These are phyloP conservation scores for Rhododendron vialii DNA, from an alignment of 148 eudicot genomes.

Conservation along the genomic window DNA sequence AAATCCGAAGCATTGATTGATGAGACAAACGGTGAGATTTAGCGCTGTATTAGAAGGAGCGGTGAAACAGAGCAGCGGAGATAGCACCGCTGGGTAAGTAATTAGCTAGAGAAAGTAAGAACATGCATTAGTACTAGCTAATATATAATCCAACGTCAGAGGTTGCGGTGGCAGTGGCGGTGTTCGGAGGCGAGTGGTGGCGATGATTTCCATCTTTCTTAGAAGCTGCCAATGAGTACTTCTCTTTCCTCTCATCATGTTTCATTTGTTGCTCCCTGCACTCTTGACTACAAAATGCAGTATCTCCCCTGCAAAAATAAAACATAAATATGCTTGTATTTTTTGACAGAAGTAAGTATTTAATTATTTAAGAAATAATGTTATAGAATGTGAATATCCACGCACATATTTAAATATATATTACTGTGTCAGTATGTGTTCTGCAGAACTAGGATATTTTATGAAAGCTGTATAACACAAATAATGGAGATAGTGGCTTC, in stretches of 20 bases:
- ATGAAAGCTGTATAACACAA: not conserved
- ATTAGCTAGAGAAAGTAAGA: not conserved
- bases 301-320: slow-evolving; percentile 27
- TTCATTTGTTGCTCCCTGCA: slow-evolving; percentile 38
- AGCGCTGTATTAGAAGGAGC: too few species aligned
- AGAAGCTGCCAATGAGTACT: slow-evolving; percentile 4
- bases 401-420: not conserved
- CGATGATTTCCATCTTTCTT: not conserved
- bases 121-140: not conserved
- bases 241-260: slow-evolving; percentile 27
- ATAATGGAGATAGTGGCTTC: not conserved
- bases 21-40: too few species aligned
- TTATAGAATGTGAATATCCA: not conserved
- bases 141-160: not conserved
- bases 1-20: too few species aligned
- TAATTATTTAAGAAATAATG: not conserved
- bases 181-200: not conserved
- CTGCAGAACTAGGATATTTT: not conserved
- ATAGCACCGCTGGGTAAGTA: too few species aligned
- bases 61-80: too few species aligned
- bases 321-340: not conserved
- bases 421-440: too few species aligned
- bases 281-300: slow-evolving; percentile 41
- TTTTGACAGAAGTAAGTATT: not conserved
- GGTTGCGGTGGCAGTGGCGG: slow-evolving; percentile 3